Base-by-base conservation (phyloP, 1,284 basidiomycete genomes). In the Ustilago loliicola region DNA sequence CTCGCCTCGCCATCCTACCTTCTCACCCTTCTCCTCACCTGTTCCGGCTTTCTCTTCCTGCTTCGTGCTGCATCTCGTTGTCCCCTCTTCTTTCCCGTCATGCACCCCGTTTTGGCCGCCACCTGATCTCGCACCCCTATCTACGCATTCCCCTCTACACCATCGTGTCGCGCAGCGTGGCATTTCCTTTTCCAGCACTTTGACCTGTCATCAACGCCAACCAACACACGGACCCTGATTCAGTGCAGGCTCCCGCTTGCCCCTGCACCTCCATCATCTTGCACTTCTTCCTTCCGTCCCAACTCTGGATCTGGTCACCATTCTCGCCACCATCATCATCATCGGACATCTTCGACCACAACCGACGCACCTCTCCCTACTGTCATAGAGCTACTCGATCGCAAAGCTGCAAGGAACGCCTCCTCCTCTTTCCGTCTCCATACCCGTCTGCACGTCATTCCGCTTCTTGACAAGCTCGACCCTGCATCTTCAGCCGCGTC, bases 191-290 rank as follows among this genome's bases (percentile, higher is more conserved):
- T 10, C 29, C 42, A 47, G n/a, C 57, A 29, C n/a, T n/a, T 29
- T 15, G 30, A 21, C 29, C 30, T 40, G 54, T 21, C 23, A 40
- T 21, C 23, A 54, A 54, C 34, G 27, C 40, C 25, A n/a, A 34
- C 45, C 21, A 47, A 15, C 32, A 60, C 58, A 60, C 58, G 58
- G 58, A 51, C 47, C 58, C 34, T 48, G n/a, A 38, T 52, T 51
- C 34, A 15, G 25, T 29, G 36, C 58, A 60, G 48, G 19, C 17
- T 29, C n/a, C 58, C 30, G 32, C 25, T 32, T 19, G 55, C 30
- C 48, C 48, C 58, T 60, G 58, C 48, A 50, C 19, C 30, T 47
- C 30, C 56, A 57, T 25, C 25, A 42, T 48, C n/a, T 32, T 34
- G 7, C 23, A 15, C 42, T 23, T 11, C 19, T 34, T 27, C n/a